These are phyloP conservation scores for Glycine latifolia DNA, from an alignment of 306 rosid species.

Conservation along the genomic window DNA sequence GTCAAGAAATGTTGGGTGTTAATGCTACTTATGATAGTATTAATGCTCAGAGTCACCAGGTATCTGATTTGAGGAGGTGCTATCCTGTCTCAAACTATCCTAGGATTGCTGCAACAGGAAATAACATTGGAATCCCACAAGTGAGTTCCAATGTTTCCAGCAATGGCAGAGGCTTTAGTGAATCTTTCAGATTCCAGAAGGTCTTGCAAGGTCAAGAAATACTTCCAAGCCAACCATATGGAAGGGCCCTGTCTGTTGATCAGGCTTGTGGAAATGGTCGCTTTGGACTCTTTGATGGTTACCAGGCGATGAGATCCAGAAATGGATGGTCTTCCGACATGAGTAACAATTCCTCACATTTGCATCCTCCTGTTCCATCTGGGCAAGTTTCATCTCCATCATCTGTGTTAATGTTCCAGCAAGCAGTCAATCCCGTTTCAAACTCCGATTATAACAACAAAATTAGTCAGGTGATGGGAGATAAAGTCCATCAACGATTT, in stretches of 20 bases:
- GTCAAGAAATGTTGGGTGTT: constrained; percentile 94
- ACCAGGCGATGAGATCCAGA: constrained; percentile 58
- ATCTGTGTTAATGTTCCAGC: constrained; percentile 87
- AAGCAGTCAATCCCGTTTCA: constrained; percentile 59
- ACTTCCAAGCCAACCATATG: constrained; percentile 72
- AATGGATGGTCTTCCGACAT: constrained; percentile 65
- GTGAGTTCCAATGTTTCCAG: constrained; percentile 63
- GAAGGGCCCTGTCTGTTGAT: constrained; percentile 59
- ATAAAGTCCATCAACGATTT: constrained; percentile 38
- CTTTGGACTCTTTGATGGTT: constrained; percentile 62
- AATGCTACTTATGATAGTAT: constrained; percentile 64
- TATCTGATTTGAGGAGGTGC: constrained; percentile 70
- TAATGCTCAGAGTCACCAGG: constrained; percentile 55
- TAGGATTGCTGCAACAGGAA: constrained; percentile 64
- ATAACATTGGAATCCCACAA: constrained; percentile 59
- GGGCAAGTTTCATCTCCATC: constrained; percentile 87
- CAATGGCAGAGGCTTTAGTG: constrained; percentile 72
- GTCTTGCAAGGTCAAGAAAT: constrained; percentile 99
- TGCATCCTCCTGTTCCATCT: constrained; percentile 59
- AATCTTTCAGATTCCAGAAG: constrained; percentile 82
- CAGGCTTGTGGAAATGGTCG: constrained; percentile 65
- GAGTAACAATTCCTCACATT: constrained; percentile 52
- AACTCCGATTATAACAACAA: constrained; percentile 50
- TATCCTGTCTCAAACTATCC: constrained; percentile 65
- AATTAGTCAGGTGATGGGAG: constrained; percentile 47